phyloP scores from a whole-genome alignment of 805 yeast species.

The Wickerhamiella alocasiicola region DNA sequence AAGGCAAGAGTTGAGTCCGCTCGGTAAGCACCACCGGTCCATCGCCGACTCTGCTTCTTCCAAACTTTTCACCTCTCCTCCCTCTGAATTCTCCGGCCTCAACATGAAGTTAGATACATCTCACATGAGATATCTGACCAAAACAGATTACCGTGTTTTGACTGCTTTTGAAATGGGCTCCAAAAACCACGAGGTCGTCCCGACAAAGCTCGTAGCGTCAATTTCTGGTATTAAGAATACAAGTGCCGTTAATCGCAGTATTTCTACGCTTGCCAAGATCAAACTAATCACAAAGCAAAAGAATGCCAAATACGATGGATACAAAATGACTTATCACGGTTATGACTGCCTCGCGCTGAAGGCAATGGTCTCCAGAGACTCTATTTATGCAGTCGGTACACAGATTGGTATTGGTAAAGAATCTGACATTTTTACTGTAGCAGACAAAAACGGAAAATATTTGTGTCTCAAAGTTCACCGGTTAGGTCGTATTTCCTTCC shows the following conservation, averaged over 20 bases:
- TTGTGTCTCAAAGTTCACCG: constrained; percentile 83
- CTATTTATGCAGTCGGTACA: constrained; percentile 66
- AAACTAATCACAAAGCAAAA: constrained; percentile 64
- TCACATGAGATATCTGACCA: constrained; percentile 84
- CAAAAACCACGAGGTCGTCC: constrained; percentile 87
- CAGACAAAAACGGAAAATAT: constrained; percentile 50
- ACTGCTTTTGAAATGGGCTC: constrained; percentile 81
- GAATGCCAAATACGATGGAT: constrained; percentile 93
- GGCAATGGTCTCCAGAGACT: constrained; percentile 62
- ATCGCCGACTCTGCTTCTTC: background rate
- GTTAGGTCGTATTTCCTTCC: constrained; percentile 85
- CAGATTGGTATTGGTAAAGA: constrained; percentile 96
- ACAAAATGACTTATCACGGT: constrained; percentile 76
- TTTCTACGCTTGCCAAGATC: constrained; percentile 77
- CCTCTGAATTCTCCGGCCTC: background rate
- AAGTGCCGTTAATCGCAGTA: constrained; percentile 64
- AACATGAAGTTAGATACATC: constrained; percentile 82
- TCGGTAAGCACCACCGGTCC: background rate
- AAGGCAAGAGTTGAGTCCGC: too few species aligned
- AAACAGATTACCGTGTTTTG: constrained; percentile 81
- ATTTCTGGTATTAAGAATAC: constrained; percentile 65
- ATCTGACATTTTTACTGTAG: constrained; percentile 82
- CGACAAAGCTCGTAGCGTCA: constrained; percentile 70
- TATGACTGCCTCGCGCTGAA: constrained; percentile 86
- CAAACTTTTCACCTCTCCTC: background rate